Percentiles rank a stretch among this genome's conserved stretches.
phyloP scores from a whole-genome alignment of 2,329 filamentous ascomycete genomes.

The Calonectria crousiana region DNA sequence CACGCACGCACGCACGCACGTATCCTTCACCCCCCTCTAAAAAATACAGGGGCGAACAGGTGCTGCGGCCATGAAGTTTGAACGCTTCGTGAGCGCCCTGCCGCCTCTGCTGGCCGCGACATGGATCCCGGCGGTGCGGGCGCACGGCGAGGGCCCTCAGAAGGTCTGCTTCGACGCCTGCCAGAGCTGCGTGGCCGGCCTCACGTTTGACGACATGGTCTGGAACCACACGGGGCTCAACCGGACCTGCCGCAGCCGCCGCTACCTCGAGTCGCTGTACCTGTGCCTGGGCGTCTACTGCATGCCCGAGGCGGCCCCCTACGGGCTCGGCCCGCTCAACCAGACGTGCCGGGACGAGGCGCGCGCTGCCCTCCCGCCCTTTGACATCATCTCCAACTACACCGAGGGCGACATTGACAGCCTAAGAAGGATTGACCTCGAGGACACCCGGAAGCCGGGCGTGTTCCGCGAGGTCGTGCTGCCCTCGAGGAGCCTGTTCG shows the following conservation, averaged over 20 bases:
- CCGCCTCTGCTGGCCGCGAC: neutral
- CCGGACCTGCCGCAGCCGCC: conserved; percentile 46
- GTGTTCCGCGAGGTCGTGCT: conserved; percentile 49
- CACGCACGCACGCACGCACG: neutral
- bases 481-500: conserved; percentile 50
- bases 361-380: conserved; percentile 47
- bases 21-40: neutral
- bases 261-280: conserved; percentile 49
- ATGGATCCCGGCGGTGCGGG: neutral
- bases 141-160: conserved; percentile 14
- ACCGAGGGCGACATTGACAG: conserved; percentile 48
- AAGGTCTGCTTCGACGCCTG: conserved; percentile 52
- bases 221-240: conserved; percentile 31
- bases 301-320: conserved; percentile 36
- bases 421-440: conserved; percentile 45
- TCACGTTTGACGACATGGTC: conserved; percentile 49
- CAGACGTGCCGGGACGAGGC: conserved; percentile 48
- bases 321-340: conserved; percentile 47
- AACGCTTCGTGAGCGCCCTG: neutral
- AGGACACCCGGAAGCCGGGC: conserved; percentile 35
- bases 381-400: conserved; percentile 51
- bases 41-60: neutral
- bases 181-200: conserved; percentile 40
- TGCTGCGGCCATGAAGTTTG: neutral
- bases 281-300: conserved; percentile 55